Evolutionary conservation across 1,139 yeast genomes (phyloP).

Genomic region (Ogataea hybrid): DNA sequence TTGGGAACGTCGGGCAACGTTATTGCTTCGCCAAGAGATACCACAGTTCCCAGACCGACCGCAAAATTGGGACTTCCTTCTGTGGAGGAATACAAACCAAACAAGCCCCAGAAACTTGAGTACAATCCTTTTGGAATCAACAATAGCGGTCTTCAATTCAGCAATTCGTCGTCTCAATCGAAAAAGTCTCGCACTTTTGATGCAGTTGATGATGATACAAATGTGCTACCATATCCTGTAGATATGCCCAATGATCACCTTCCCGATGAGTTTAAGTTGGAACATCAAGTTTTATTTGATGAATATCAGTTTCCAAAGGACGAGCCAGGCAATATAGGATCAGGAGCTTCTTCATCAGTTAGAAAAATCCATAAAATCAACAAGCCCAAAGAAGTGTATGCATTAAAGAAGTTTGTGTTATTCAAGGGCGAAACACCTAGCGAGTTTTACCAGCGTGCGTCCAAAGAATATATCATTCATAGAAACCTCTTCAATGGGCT

Average conservation of each 20-base stretch:
- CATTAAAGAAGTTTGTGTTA: conserved; percentile 64
- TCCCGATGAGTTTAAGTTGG: conserved; percentile 54
- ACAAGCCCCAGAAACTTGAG: conserved; percentile 25
- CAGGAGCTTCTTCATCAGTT: conserved; percentile 74
- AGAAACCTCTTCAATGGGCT: conserved; percentile 50
- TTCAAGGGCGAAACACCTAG: conserved; percentile 63
- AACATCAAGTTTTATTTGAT: conserved; percentile 52
- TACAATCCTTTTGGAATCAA: conserved; percentile 34
- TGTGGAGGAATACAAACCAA: conserved; percentile 22
- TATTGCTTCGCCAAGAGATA: conserved; percentile 18
- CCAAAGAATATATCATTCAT: conserved; percentile 65
- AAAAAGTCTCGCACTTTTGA: conserved; percentile 15
- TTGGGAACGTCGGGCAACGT: conserved; percentile 20
- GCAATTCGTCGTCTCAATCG: not conserved
- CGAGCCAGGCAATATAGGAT: conserved; percentile 52
- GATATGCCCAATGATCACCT: conserved; percentile 65
- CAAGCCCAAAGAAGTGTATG: conserved; percentile 38
- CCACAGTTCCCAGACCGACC: conserved; percentile 12
- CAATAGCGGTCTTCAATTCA: conserved; percentile 14
- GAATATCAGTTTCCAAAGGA: conserved; percentile 54
- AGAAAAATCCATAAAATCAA: conserved; percentile 26
- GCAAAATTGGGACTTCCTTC: conserved; percentile 30
- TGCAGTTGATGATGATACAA: conserved; percentile 38
- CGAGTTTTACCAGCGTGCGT: conserved; percentile 65
- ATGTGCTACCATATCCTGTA: conserved; percentile 61